phyloP scores from a whole-genome alignment of 2,329 filamentous ascomycete species.

The Monilinia fructicola region DNA sequence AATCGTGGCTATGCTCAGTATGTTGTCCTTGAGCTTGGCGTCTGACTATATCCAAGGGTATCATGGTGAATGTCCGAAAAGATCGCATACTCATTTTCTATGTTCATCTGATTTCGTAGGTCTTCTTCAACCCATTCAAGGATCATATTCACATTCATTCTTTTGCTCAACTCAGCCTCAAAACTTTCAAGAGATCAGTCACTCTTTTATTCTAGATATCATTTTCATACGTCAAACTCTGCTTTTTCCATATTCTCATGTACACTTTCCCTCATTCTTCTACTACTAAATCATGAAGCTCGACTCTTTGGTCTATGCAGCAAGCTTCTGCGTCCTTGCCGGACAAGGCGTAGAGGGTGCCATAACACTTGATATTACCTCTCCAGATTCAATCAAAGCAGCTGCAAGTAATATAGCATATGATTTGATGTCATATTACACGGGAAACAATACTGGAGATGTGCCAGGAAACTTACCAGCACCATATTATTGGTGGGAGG shows the following conservation, averaged over 20 bases:
- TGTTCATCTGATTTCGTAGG: slow-evolving; percentile 16
- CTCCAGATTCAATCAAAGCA: slow-evolving; percentile 37
- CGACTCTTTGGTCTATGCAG: slow-evolving; percentile 12
- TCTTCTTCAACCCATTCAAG: not conserved
- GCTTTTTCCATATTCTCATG: not conserved
- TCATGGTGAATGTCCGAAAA: not conserved
- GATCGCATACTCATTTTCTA: not conserved
- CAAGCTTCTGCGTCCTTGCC: slow-evolving; percentile 15
- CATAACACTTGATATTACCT: slow-evolving; percentile 20
- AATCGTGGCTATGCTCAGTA: slow-evolving; percentile 16
- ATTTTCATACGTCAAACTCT: slow-evolving; percentile 9
- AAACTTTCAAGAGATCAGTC: slow-evolving; percentile 15
- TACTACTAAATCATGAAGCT: slow-evolving; percentile 15
- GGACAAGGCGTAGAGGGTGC: slow-evolving; percentile 21
- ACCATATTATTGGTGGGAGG: slow-evolving; percentile 38
- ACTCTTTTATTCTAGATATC: slow-evolving; percentile 17
- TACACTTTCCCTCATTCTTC: slow-evolving; percentile 1
- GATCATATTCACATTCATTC: slow-evolving; percentile 16
- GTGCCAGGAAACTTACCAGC: slow-evolving; percentile 49
- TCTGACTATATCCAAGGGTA: not conserved
- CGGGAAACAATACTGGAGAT: slow-evolving; percentile 47
- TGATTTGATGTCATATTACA: slow-evolving; percentile 53
- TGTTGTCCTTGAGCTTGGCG: slow-evolving; percentile 2
- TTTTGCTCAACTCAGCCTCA: slow-evolving; percentile 10
- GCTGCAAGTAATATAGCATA: slow-evolving; percentile 42